phyloP scores from a whole-genome alignment of 176 grass and related monocot species.

The Triticum dicoccoides region DNA sequence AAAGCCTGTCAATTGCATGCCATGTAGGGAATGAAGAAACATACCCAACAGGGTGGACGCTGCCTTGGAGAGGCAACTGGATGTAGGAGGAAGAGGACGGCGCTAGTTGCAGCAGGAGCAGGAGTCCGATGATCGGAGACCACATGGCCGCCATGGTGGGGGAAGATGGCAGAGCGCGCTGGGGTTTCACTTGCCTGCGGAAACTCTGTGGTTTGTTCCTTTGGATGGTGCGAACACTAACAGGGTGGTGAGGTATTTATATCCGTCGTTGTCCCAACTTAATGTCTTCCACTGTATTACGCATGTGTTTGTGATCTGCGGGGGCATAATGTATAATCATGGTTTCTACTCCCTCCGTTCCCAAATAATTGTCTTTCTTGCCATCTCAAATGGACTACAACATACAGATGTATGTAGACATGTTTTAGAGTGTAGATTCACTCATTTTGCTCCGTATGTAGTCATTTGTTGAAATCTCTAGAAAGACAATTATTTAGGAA shows the following conservation, averaged over 20 bases:
- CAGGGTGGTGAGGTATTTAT: too few species aligned
- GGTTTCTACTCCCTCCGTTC: too few species aligned
- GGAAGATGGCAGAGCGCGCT: neutral
- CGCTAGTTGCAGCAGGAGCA: slow-evolving; percentile 1
- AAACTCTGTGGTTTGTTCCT: neutral
- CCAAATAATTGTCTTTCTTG: too few species aligned
- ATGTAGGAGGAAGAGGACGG: slow-evolving; percentile 15
- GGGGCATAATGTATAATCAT: too few species aligned
- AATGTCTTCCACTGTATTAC: neutral
- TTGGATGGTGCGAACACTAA: neutral
- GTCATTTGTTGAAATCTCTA: too few species aligned
- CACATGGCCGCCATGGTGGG: slow-evolving; percentile 2
- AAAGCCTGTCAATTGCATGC: neutral
- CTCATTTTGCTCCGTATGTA: too few species aligned
- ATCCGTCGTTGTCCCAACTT: too few species aligned
- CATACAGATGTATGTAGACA: too few species aligned
- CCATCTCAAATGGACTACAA: too few species aligned
- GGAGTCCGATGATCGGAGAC: neutral
- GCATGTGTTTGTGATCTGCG: neutral
- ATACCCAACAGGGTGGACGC: slow-evolving; percentile 56
- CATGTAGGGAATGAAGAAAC: neutral
- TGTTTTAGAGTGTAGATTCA: too few species aligned
- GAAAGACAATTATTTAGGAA: too few species aligned
- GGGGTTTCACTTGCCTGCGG: neutral
- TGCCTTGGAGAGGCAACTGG: slow-evolving; percentile 35